Conservation (phyloP, 345 rosid genomes). For the Iberis pinnata region DNA sequence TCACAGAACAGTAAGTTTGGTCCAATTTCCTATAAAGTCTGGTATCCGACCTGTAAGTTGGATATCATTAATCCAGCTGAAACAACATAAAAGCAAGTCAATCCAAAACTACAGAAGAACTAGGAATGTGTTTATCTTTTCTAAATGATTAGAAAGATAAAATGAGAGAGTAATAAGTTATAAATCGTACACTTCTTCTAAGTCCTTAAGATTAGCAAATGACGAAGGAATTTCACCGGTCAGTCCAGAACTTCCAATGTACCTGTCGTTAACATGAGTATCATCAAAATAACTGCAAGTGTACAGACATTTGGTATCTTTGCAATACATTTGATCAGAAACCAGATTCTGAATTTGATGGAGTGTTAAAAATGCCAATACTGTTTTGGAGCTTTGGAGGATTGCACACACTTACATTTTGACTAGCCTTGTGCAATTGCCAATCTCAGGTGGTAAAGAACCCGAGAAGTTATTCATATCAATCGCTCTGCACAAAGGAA, state of each 20-base stretch:
- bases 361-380: not conserved
- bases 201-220: conserved; percentile 35
- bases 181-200: conserved; percentile 38
- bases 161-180: no score
- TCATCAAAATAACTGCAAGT: not conserved
- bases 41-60: conserved; percentile 62
- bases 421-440: conserved; percentile 22
- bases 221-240: conserved; percentile 50
- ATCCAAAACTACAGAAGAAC: not conserved
- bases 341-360: not conserved
- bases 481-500: conserved; percentile 21
- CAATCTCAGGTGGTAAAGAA: conserved; percentile 33
- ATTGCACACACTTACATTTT: conserved; percentile 26
- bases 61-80: conserved; percentile 60
- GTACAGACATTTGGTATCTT: not conserved
- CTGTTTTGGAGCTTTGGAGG: not conserved
- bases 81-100: conserved; percentile 13
- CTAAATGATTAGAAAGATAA: conserved; percentile 4
- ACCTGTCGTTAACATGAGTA: conserved; percentile 29
- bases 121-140: not conserved
- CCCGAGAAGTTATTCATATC: conserved; percentile 32
- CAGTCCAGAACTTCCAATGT: conserved; percentile 47
- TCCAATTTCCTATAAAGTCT: conserved; percentile 59
- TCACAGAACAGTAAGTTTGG: conserved; percentile 44
- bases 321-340: not conserved